phyloP scores from a whole-genome alignment of 257 asterid genomes.

The Nicotiana obtusifolia region DNA sequence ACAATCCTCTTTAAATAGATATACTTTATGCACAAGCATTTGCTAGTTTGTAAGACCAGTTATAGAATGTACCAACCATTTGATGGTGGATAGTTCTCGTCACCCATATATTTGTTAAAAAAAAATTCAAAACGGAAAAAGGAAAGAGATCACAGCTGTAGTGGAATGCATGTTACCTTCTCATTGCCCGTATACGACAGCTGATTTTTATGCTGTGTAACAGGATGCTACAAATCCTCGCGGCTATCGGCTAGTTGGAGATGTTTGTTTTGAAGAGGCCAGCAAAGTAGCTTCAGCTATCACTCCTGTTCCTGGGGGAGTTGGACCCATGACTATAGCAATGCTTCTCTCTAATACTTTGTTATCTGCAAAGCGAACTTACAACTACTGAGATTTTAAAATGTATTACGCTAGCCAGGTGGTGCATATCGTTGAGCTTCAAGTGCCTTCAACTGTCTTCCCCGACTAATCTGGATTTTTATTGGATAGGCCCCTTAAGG shows the following conservation, averaged over 20 bases:
- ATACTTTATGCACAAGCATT: not conserved
- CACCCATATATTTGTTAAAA: not conserved
- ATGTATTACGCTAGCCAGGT: not conserved
- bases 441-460: not conserved
- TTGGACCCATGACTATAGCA: constrained; percentile 98
- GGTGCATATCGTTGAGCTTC: not conserved
- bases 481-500: too few relatives aligned
- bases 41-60: not conserved
- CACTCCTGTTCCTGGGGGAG: constrained; percentile 97
- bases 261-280: constrained; percentile 89
- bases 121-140: not conserved
- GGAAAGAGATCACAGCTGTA: not conserved
- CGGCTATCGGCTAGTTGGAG: constrained; percentile 84
- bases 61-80: not conserved
- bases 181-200: not conserved
- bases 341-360: constrained; percentile 94
- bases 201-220: constrained; percentile 10
- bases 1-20: not conserved
- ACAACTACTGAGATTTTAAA: constrained; percentile 36
- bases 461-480: not conserved
- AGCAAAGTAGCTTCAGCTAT: constrained; percentile 85
- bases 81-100: too few relatives aligned
- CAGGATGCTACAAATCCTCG: constrained; percentile 61
- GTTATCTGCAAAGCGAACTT: constrained; percentile 66
- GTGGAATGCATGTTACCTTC: not conserved